A percentile compares a stretch with the other conserved stretches of the same genome.
Evolutionary conservation across 2,329 filamentous ascomycete species (phyloP).

Genomic region (Alternaria novae-zelandiae): DNA sequence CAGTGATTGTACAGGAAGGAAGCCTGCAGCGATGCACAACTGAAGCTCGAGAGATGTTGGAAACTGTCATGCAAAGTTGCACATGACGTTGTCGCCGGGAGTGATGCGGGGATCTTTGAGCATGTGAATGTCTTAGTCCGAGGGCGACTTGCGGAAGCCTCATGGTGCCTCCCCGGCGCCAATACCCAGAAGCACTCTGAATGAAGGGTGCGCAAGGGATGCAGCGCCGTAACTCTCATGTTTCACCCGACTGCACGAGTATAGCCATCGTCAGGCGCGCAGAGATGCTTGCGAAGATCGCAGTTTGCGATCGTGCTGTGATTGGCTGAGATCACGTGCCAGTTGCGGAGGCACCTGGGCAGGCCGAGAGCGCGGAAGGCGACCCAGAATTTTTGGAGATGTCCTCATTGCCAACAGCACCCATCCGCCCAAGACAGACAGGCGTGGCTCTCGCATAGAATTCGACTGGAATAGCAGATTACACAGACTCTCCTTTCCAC

Average conservation of each 20-base stretch:
- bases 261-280: neutral
- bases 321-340: conserved; percentile 42
- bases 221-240: neutral
- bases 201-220: neutral
- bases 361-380: conserved; percentile 38
- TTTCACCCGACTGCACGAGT: neutral
- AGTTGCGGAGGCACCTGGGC: conserved; percentile 20
- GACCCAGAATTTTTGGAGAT: conserved; percentile 33
- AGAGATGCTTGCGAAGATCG: neutral
- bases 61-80: conserved; percentile 13
- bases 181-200: neutral
- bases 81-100: conserved; percentile 20
- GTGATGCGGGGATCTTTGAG: conserved; percentile 25
- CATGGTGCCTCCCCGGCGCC: conserved; percentile 2
- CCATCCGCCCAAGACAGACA: conserved; percentile 15
- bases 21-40: neutral
- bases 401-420: conserved; percentile 21
- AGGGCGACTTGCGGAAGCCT: conserved; percentile 16
- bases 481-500: neutral
- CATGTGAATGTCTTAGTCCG: conserved; percentile 38
- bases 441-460: neutral
- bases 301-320: conserved; percentile 40
- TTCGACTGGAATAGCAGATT: neutral
- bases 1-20: neutral
- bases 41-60: neutral